Evolutionary conservation across 768 basidiomycete species (phyloP).

Genomic region (Boletellus ananiceps): DNA sequence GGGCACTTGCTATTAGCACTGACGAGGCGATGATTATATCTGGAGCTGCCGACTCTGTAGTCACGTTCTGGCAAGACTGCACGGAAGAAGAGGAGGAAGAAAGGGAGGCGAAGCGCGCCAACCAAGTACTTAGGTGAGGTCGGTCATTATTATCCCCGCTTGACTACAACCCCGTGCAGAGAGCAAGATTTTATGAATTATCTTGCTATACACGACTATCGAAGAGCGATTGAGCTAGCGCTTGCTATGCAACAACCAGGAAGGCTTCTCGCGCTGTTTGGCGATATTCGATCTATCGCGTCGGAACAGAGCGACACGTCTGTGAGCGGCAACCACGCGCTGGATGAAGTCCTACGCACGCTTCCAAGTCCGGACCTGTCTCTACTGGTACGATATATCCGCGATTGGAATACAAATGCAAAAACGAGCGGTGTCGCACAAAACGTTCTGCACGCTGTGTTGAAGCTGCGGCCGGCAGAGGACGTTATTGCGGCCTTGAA

Average conservation of each 20-base stretch:
- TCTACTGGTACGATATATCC: slow-evolving; percentile 73
- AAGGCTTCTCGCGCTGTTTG: slow-evolving; percentile 76
- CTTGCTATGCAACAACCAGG: slow-evolving; percentile 93
- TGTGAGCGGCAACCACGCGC: slow-evolving; percentile 63
- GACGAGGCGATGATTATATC: slow-evolving; percentile 87
- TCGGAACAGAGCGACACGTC: slow-evolving; percentile 26
- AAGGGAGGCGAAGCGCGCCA: slow-evolving; percentile 66
- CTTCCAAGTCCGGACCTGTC: slow-evolving; percentile 72
- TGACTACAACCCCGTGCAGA: slow-evolving; percentile 41
- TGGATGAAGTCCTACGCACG: slow-evolving; percentile 79
- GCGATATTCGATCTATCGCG: slow-evolving; percentile 43
- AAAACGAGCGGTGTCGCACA: slow-evolving; percentile 85
- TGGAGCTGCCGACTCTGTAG: slow-evolving; percentile 92
- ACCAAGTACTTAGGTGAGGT: slow-evolving; percentile 76
- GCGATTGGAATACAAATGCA: slow-evolving; percentile 96
- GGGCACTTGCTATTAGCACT: slow-evolving; percentile 81
- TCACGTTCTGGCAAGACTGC: slow-evolving; percentile 96
- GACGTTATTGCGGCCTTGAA: slow-evolving; percentile 67
- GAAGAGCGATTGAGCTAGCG: slow-evolving; percentile 85
- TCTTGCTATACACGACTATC: slow-evolving; percentile 82
- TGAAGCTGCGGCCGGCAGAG: slow-evolving; percentile 72
- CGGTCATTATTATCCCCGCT: not conserved
- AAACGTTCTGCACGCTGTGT: slow-evolving; percentile 69
- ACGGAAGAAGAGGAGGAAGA: slow-evolving; percentile 79
- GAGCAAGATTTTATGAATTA: slow-evolving; percentile 97